Conservation (phyloP, 495 filamentous ascomycete species). For the Xylaria cubensis region DNA sequence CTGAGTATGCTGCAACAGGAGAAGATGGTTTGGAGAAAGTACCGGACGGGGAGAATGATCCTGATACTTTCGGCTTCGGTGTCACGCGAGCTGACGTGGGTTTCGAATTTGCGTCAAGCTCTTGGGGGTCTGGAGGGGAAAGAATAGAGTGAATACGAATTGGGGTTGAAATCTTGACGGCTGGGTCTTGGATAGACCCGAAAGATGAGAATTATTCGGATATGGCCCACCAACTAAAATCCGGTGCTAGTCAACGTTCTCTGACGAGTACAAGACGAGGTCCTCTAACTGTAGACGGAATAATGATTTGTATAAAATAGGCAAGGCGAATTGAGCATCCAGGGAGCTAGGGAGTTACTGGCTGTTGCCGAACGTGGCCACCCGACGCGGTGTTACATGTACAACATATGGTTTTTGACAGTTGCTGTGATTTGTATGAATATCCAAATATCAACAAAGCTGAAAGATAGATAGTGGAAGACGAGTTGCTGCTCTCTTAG, state of each 20-base stretch:
- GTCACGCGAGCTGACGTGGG: slow-evolving; percentile 35
- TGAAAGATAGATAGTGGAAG: not conserved
- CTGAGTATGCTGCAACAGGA: slow-evolving; percentile 25
- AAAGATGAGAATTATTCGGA: not conserved
- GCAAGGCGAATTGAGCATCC: not conserved
- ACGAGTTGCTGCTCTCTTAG: not conserved
- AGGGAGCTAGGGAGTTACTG: slow-evolving; percentile 3
- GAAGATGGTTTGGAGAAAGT: slow-evolving; percentile 28
- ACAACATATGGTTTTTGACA: not conserved
- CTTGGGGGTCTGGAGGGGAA: slow-evolving; percentile 52
- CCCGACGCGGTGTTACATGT: slow-evolving; percentile 7
- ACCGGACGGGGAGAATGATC: slow-evolving; percentile 43
- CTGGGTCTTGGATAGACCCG: slow-evolving; percentile 44
- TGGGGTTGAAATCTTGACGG: slow-evolving; percentile 58
- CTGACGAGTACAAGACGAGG: not conserved
- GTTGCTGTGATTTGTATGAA: not conserved
- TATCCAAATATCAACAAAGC: not conserved
- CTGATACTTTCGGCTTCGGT: slow-evolving; percentile 44
- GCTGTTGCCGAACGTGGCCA: slow-evolving; percentile 4
- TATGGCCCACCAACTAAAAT: not conserved
- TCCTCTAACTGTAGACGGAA: not conserved
- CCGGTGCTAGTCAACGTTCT: not conserved
- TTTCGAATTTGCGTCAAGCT: slow-evolving; percentile 45
- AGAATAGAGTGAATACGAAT: slow-evolving; percentile 58
- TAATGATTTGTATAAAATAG: not conserved